Evolutionary conservation across 2,329 filamentous ascomycete species (phyloP), one percentile per base, ranked within the genome.

Genomic region (Aureobasidium musti): DNA sequence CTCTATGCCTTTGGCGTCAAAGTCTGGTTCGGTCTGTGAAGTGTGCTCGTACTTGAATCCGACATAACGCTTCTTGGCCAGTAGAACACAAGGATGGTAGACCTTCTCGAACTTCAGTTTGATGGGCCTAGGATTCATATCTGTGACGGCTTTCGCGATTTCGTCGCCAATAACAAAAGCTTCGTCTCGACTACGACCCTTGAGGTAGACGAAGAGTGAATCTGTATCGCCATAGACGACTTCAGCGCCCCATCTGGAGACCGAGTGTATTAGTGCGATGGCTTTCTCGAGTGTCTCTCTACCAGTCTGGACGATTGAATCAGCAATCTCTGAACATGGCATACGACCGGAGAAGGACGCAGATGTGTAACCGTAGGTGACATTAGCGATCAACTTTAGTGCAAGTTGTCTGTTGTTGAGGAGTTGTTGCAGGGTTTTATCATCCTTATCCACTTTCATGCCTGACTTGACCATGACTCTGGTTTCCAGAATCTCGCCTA

Each of bases 91-190:
- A 0, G 96, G 95, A 70, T 96, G 91, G 77, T 99, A 99, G 1
- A 99, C 94, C 73, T 99, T 99, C 76, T 99, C 95, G 72, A 99
- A 97, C 76, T 98, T 98, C 69, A 99, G 88, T 78, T 97, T 98
- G 71, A 99, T 83, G 0, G 95, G 95, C 1, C 89, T 86, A 2
- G 95, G 96, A 73, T 97, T 99, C 81, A 91, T 89, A 65, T 91
- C 86, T 0, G 95, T 98, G 67, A 99, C 87, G 17, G 89, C 88
- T 73, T 90, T 86, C 39, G 93, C 90, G 68, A 99, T 99, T 74
- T 98, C 94, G 71, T 93, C 87, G 35, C 95, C 96, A 63, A 99
- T 92, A 65, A 89, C 85, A 77, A 99, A 99, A 0, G 96, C 96
- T 75, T 98, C 87, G 23, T 92, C 91, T 64, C 87, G 88, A 0